A percentile compares a stretch with the other conserved stretches of the same genome.
Evolutionary conservation across 2,329 filamentous ascomycete species (phyloP).

Genomic region (Microdochium trichocladiopsis): DNA sequence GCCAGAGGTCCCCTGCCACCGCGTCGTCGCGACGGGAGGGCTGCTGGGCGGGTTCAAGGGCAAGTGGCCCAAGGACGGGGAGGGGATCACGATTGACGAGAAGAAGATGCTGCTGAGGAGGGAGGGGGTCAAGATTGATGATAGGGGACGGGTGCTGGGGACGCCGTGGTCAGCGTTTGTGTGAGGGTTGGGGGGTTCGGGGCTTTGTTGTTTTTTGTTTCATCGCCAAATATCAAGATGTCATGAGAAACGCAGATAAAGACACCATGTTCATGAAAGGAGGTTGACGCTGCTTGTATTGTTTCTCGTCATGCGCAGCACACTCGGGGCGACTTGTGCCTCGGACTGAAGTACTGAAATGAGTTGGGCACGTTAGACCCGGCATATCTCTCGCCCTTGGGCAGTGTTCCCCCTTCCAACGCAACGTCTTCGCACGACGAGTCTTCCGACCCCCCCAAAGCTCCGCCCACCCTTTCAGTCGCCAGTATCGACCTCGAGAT

Average conservation of each 20-base stretch:
- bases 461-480: constrained; percentile 32
- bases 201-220: too few relatives aligned
- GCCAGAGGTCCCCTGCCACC: constrained; percentile 73
- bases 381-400: too few relatives aligned
- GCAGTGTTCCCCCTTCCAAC: too few relatives aligned
- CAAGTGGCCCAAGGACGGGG: constrained; percentile 52
- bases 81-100: constrained; percentile 55
- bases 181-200: constrained; percentile 8
- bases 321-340: too few relatives aligned
- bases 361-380: too few relatives aligned
- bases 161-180: constrained; percentile 40
- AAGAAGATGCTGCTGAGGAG: constrained; percentile 53
- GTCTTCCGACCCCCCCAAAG: background rate
- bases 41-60: constrained; percentile 68
- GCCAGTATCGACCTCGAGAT: constrained; percentile 55
- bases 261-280: too few relatives aligned
- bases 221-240: too few relatives aligned
- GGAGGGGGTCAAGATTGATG: constrained; percentile 61
- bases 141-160: constrained; percentile 50
- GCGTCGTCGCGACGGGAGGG: constrained; percentile 68
- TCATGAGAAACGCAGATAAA: too few relatives aligned
- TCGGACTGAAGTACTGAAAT: too few relatives aligned
- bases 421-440: too few relatives aligned
- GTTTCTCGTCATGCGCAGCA: too few relatives aligned
- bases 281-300: too few relatives aligned